Evolutionary conservation across 1,139 yeast species (phyloP).

Genomic region (Taphrina wiesneri): DNA sequence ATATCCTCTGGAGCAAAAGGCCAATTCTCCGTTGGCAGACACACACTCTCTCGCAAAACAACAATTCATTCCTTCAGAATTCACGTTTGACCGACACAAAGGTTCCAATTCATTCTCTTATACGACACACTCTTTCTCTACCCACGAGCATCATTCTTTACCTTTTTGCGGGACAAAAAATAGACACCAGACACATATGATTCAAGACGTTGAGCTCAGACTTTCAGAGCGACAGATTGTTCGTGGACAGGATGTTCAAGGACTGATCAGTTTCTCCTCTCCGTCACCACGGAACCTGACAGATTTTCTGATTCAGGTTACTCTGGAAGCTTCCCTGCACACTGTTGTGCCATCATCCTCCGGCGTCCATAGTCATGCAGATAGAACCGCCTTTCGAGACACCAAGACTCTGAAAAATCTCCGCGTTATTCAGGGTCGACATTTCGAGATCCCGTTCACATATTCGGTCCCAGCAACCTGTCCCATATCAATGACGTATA

Average conservation of each 20-base stretch:
- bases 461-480: background rate
- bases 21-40: background rate
- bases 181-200: background rate
- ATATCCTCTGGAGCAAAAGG: background rate
- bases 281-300: background rate
- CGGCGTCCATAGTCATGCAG: conserved; percentile 12
- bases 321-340: background rate
- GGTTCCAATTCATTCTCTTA: background rate
- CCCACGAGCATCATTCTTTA: too few relatives aligned
- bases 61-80: background rate
- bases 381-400: background rate
- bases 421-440: background rate
- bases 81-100: conserved; percentile 1
- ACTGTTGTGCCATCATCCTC: conserved; percentile 1
- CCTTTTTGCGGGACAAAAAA: too few relatives aligned
- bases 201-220: background rate
- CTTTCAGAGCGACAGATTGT: background rate
- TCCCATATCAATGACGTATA: background rate
- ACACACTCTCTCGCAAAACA: background rate
- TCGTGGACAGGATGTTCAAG: background rate
- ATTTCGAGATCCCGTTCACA: conserved; percentile 1
- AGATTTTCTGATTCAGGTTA: background rate
- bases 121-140: background rate
- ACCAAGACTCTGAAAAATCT: background rate
- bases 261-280: background rate